Evolutionary conservation across 768 basidiomycete species (phyloP).

Genomic region (Panus rudis): DNA sequence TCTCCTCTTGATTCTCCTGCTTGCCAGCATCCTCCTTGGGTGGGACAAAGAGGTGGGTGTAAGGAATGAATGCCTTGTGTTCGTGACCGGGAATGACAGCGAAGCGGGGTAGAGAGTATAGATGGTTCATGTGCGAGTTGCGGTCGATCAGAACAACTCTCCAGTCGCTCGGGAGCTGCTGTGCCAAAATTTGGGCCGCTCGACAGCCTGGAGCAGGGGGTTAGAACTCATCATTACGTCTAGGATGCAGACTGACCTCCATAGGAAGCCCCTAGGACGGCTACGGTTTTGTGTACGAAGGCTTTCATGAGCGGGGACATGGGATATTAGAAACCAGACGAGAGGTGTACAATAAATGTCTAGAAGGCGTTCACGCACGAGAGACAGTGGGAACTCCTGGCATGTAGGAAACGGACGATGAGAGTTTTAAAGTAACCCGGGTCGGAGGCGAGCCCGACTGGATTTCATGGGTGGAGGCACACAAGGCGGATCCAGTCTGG

Average conservation of each 20-base stretch:
- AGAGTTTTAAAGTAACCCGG: no score
- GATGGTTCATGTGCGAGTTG: slow-evolving; percentile 40
- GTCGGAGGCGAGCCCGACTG: no score
- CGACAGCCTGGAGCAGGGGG: slow-evolving; percentile 31
- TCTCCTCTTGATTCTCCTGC: no score
- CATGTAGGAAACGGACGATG: no score
- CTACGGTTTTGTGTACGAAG: slow-evolving; percentile 45
- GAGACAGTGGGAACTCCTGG: no score
- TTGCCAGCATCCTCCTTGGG: slow-evolving; percentile 11
- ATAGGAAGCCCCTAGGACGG: slow-evolving; percentile 50
- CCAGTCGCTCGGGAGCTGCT: slow-evolving; percentile 44
- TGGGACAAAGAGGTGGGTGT: slow-evolving; percentile 36
- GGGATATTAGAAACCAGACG: no score
- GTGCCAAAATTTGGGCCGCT: slow-evolving; percentile 42
- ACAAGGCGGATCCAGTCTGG: no score
- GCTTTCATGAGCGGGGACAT: no score
- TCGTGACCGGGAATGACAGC: slow-evolving; percentile 54
- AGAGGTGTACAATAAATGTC: no score
- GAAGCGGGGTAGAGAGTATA: slow-evolving; percentile 53
- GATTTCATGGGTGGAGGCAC: no score
- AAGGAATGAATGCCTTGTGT: slow-evolving; percentile 64
- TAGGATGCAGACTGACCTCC: slow-evolving; percentile 33
- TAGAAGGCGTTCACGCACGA: no score
- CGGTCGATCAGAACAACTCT: slow-evolving; percentile 51
- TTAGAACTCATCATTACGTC: background rate